phyloP scores from a whole-genome alignment of 2,329 filamentous ascomycete species.

The Pyrenochaeta sp. region DNA sequence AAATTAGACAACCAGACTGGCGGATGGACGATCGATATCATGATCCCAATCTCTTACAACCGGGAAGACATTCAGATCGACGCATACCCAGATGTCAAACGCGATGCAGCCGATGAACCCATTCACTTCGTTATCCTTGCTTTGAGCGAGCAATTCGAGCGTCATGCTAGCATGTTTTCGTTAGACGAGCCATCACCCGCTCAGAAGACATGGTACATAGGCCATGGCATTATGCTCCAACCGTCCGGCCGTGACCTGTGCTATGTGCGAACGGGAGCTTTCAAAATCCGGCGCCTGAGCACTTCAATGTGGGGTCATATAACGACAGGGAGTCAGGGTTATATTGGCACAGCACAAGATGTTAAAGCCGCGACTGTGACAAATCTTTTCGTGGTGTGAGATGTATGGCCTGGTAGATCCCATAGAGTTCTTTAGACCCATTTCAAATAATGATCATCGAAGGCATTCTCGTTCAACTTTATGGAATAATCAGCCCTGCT shows the following conservation, averaged over 20 bases:
- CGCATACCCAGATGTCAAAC: slow-evolving; percentile 19
- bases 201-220: slow-evolving; percentile 2
- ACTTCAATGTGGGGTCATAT: not conserved
- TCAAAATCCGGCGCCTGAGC: not conserved
- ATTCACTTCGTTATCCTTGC: slow-evolving; percentile 17
- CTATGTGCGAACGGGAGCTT: not conserved
- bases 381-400: not conserved
- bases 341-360: not conserved
- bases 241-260: not conserved
- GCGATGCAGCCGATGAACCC: not conserved
- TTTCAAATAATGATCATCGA: too few relatives aligned
- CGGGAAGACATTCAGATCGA: slow-evolving; percentile 2
- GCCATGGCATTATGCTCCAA: slow-evolving; percentile 6
- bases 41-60: not conserved
- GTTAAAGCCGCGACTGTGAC: not conserved
- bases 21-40: slow-evolving; percentile 8
- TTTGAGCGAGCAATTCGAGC: slow-evolving; percentile 7
- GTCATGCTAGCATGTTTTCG: not conserved
- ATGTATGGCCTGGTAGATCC: not conserved
- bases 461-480: not conserved
- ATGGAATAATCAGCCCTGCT: not conserved
- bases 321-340: not conserved
- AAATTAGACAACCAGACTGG: not conserved
- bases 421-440: too few relatives aligned
- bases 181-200: not conserved